Evolutionary conservation across 768 basidiomycete genomes (phyloP).

Genomic region (Leucocoprinus leucothites): DNA sequence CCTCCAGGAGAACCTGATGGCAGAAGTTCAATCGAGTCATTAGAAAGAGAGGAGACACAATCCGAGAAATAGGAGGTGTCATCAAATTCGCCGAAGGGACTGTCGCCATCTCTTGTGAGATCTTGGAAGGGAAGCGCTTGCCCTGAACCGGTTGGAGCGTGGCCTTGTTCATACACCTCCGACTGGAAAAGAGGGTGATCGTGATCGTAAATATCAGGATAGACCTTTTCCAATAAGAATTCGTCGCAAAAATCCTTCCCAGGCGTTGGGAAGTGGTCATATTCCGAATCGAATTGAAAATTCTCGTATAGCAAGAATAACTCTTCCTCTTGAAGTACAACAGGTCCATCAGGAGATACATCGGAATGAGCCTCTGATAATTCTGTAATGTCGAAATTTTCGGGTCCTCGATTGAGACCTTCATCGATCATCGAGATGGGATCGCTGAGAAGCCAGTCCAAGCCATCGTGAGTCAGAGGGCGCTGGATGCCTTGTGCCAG

Average conservation of each 20-base stretch:
- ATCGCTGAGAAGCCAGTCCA: slow-evolving; percentile 8
- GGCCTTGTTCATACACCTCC: background rate
- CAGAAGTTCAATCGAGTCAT: background rate
- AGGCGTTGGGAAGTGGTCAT: no score
- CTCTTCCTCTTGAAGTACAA: background rate
- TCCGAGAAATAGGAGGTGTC: background rate
- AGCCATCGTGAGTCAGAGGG: background rate
- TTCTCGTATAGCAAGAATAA: background rate
- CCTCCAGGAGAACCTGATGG: no score
- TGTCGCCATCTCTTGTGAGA: no score
- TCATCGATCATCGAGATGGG: background rate
- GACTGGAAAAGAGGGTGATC: background rate
- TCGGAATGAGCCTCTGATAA: background rate
- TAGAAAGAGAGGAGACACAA: background rate
- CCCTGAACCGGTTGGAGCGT: no score
- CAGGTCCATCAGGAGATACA: background rate
- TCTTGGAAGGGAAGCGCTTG: no score
- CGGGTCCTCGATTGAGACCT: background rate
- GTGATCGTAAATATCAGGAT: background rate
- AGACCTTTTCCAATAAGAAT: background rate
- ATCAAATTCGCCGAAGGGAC: no score
- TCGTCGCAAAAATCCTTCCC: background rate
- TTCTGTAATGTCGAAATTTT: background rate
- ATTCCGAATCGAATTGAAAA: no score
- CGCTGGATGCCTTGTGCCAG: background rate